Percentiles rank a stretch among this genome's conserved stretches.
phyloP scores from a whole-genome alignment of 257 asterid genomes.

The Striga asiatica region DNA sequence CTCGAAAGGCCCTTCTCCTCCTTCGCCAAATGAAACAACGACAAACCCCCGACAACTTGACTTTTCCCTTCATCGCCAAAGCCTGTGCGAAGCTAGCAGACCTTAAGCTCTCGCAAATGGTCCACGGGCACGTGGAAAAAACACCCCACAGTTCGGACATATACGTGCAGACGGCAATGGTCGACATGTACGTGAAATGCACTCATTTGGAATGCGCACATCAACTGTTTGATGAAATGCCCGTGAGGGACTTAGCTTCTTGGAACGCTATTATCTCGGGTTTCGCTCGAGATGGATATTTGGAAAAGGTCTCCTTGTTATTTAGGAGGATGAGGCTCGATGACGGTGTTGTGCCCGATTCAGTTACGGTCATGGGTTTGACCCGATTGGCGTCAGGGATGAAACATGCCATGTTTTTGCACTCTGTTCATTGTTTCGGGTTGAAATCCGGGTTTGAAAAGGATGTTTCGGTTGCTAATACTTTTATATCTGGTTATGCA shows the following conservation, averaged over 20 bases:
- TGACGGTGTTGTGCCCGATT: slow-evolving; percentile 23
- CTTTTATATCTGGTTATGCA: slow-evolving; percentile 41
- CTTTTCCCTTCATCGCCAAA: slow-evolving; percentile 53
- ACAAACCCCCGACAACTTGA: slow-evolving; percentile 40
- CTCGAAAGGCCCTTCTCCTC: slow-evolving; percentile 33
- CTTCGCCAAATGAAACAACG: slow-evolving; percentile 39
- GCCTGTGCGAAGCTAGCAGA: slow-evolving; percentile 46
- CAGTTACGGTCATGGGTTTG: slow-evolving; percentile 32
- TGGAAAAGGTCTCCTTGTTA: slow-evolving; percentile 22
- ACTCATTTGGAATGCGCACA: slow-evolving; percentile 25
- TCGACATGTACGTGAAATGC: slow-evolving; percentile 54
- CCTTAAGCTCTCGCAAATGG: slow-evolving; percentile 22
- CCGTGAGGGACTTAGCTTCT: slow-evolving; percentile 46
- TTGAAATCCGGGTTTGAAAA: slow-evolving; percentile 30
- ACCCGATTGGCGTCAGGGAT: slow-evolving; percentile 35
- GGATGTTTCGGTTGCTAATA: slow-evolving; percentile 36
- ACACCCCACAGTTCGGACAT: slow-evolving; percentile 30
- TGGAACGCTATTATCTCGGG: slow-evolving; percentile 57
- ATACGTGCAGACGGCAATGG: slow-evolving; percentile 52
- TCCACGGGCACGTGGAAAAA: slow-evolving; percentile 37
- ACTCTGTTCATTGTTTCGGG: slow-evolving; percentile 45
- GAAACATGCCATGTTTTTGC: slow-evolving; percentile 24
- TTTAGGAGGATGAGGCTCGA: slow-evolving; percentile 38
- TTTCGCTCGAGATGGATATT: slow-evolving; percentile 29
- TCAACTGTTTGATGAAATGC: slow-evolving; percentile 55